Conservation (phyloP, 2,329 filamentous ascomycete species). For the Epichloe festucae region DNA sequence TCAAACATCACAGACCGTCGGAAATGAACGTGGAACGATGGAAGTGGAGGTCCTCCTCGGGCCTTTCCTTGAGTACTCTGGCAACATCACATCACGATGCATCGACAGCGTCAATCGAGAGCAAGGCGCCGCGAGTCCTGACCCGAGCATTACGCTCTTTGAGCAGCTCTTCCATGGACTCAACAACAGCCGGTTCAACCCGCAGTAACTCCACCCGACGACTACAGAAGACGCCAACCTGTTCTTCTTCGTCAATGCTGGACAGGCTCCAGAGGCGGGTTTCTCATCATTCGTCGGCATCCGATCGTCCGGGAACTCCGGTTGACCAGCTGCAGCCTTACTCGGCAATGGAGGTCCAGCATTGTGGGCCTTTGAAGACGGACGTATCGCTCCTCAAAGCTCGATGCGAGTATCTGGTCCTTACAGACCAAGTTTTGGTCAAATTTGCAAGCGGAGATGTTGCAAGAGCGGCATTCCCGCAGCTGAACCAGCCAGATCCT, state of each 20-base stretch:
- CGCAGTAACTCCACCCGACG: constrained; percentile 20
- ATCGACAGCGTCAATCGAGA: constrained; percentile 11
- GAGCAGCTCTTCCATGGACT: constrained; percentile 28
- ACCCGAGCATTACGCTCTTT: constrained; percentile 26
- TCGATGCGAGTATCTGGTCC: constrained; percentile 37
- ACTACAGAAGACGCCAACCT: constrained; percentile 26
- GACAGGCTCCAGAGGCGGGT: constrained; percentile 28
- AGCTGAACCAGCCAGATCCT: constrained; percentile 21
- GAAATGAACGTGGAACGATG: constrained; percentile 22
- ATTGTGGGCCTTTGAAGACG: constrained; percentile 34
- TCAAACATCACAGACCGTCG: background rate
- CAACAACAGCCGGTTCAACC: constrained; percentile 19
- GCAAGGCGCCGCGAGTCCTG: constrained; percentile 23
- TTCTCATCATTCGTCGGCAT: constrained; percentile 23
- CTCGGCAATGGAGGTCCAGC: constrained; percentile 27
- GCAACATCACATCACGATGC: constrained; percentile 10
- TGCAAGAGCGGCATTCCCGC: constrained; percentile 34
- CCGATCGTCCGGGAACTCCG: constrained; percentile 16
- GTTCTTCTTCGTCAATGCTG: constrained; percentile 27
- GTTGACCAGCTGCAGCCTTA: constrained; percentile 20
- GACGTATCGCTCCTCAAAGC: constrained; percentile 36
- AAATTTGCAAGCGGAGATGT: constrained; percentile 36
- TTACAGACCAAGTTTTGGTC: constrained; percentile 36
- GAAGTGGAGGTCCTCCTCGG: constrained; percentile 22
- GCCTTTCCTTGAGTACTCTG: constrained; percentile 14